Conservation (phyloP, 1,284 basidiomycete genomes). For the Moesziomyces sp. region DNA sequence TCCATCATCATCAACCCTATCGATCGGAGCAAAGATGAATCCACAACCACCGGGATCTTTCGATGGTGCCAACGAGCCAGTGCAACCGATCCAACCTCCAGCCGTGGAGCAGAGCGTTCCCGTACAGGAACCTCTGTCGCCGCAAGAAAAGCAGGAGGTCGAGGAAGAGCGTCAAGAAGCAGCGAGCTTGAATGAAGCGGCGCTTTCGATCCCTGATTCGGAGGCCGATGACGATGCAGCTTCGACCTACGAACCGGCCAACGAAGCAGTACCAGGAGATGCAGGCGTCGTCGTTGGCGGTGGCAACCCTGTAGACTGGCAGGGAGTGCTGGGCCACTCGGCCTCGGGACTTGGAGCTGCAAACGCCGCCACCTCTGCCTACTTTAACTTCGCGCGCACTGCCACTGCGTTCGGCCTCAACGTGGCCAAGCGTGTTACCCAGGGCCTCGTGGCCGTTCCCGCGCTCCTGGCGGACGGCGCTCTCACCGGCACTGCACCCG, state of each 20-base stretch:
- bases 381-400: constrained; percentile 52
- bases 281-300: constrained; percentile 19
- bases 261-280: constrained; percentile 24
- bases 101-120: background rate
- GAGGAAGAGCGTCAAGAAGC: constrained; percentile 39
- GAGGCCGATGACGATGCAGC: constrained; percentile 29
- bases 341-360: constrained; percentile 48
- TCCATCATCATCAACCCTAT: background rate
- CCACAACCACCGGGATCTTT: constrained; percentile 25
- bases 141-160: constrained; percentile 20
- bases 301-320: constrained; percentile 32
- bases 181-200: constrained; percentile 43
- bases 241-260: constrained; percentile 14
- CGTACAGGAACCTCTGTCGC: constrained; percentile 1
- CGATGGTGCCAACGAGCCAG: background rate
- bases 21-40: constrained; percentile 20
- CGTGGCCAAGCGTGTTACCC: constrained; percentile 58
- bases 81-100: background rate
- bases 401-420: constrained; percentile 53
- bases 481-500: constrained; percentile 43
- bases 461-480: constrained; percentile 53
- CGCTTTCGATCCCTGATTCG: constrained; percentile 52
- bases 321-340: constrained; percentile 42
- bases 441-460: constrained; percentile 52
- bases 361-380: constrained; percentile 53